These are phyloP conservation scores for Aspergillus luchuensis DNA, from an alignment of 2,329 filamentous ascomycete species.

Conservation along the genomic window DNA sequence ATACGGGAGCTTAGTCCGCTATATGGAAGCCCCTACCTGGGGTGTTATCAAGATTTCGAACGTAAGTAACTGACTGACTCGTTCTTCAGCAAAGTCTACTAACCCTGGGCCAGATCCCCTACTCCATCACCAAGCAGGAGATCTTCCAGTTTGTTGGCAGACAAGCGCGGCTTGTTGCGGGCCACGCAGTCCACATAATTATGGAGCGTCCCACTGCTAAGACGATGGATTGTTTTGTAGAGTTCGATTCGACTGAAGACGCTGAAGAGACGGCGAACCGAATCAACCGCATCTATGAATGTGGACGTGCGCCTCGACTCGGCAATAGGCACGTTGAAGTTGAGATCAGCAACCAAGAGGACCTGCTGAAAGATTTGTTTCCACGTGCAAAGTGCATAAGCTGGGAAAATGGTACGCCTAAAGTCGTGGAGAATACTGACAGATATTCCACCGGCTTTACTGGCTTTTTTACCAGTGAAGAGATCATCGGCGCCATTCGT, in stretches of 20 bases:
- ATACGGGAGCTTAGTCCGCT: slow-evolving; percentile 29
- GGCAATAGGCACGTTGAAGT: slow-evolving; percentile 53
- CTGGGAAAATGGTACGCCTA: slow-evolving; percentile 46
- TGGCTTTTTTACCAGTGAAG: slow-evolving; percentile 55
- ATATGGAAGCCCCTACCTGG: slow-evolving; percentile 21
- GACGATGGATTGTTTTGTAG: slow-evolving; percentile 57
- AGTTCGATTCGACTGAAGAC: slow-evolving; percentile 43
- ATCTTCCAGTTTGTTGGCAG: slow-evolving; percentile 51
- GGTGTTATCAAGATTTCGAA: slow-evolving; percentile 42
- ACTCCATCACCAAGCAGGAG: slow-evolving; percentile 52
- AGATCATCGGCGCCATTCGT: slow-evolving; percentile 49
- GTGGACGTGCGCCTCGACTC: slow-evolving; percentile 46
- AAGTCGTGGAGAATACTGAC: slow-evolving; percentile 39
- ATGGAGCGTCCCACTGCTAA: slow-evolving; percentile 61
- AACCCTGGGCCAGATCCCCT: slow-evolving; percentile 48
- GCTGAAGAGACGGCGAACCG: slow-evolving; percentile 43
- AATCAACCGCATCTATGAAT: slow-evolving; percentile 38
- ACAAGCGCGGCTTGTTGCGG: slow-evolving; percentile 44
- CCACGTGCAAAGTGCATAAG: slow-evolving; percentile 53
- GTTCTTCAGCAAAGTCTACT: not conserved
- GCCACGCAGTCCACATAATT: slow-evolving; percentile 56
- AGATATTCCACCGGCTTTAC: slow-evolving; percentile 53
- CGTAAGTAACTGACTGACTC: slow-evolving; percentile 28
- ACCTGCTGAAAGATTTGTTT: slow-evolving; percentile 55
- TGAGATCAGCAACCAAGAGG: slow-evolving; percentile 49